Percentiles rank a stretch among this genome's conserved stretches.
These are phyloP conservation scores for Blastomyces gilchristii DNA, from an alignment of 2,329 filamentous ascomycete genomes.

Conservation along the genomic window DNA sequence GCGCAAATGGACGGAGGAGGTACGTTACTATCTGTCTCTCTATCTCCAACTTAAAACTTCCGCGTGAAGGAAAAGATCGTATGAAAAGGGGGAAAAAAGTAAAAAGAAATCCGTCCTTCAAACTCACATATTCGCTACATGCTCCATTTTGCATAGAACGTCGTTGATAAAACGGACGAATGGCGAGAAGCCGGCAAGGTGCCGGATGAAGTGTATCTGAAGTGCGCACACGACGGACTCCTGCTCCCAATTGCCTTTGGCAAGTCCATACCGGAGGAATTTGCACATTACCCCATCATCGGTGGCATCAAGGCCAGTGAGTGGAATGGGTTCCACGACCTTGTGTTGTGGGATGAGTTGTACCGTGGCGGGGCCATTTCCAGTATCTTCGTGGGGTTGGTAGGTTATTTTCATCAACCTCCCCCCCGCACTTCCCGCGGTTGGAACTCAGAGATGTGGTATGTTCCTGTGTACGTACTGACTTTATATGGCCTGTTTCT, in stretches of 20 bases:
- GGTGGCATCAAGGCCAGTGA: conserved; percentile 7
- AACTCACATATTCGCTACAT: not conserved
- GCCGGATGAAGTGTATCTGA: conserved; percentile 4
- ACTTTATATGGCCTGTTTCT: not conserved
- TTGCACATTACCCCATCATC: conserved; percentile 4
- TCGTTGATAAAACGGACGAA: conserved; percentile 3
- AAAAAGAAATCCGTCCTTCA: not conserved
- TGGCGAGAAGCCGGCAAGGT: conserved; percentile 1
- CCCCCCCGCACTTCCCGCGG: not conserved
- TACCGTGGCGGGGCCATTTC: conserved; percentile 2
- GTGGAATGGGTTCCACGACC: conserved; percentile 6
- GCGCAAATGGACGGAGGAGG: conserved; percentile 4
- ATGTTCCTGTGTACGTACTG: not conserved
- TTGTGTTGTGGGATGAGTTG: conserved; percentile 8
- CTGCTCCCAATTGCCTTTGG: conserved; percentile 4
- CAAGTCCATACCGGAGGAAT: conserved; percentile 5
- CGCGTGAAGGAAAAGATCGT: not conserved
- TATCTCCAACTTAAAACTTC: not conserved
- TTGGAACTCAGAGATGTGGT: not conserved
- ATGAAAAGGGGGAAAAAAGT: not conserved
- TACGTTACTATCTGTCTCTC: not conserved
- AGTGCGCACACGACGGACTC: conserved; percentile 4
- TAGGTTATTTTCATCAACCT: not conserved
- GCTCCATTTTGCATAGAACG: not conserved
- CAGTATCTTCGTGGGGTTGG: conserved; percentile 3